Conservation (phyloP, 331 rosid genomes). For the Prunus yedoensis region DNA sequence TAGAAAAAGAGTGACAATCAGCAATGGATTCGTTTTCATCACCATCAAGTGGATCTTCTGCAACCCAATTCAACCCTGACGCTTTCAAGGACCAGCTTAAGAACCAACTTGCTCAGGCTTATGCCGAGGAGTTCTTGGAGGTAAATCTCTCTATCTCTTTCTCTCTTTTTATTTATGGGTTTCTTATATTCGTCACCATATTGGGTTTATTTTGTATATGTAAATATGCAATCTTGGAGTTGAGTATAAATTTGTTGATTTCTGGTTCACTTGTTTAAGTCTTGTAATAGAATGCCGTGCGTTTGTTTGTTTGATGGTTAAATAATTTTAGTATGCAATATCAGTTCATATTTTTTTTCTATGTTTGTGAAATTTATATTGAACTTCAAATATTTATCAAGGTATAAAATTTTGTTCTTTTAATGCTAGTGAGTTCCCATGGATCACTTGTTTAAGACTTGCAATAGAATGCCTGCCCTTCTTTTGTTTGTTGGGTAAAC, state of each 20-base stretch:
- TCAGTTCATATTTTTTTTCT: neutral
- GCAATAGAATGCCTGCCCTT: neutral
- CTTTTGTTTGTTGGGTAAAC: neutral
- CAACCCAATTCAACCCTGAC: conserved; percentile 47
- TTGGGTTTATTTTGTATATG: neutral
- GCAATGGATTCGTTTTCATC: conserved; percentile 85
- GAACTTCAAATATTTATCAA: neutral
- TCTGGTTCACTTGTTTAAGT: neutral
- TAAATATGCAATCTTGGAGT: neutral
- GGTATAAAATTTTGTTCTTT: neutral
- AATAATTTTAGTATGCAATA: neutral
- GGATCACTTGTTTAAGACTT: neutral
- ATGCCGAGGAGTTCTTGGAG: conserved; percentile 95
- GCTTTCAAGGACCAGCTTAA: conserved; percentile 73
- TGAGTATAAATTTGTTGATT: neutral
- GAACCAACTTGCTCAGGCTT: conserved; percentile 84
- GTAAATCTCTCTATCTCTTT: conserved; percentile 25
- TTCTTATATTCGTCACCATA: neutral
- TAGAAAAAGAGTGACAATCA: neutral
- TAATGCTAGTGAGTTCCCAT: neutral
- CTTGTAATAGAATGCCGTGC: neutral
- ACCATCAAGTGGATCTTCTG: conserved; percentile 42
- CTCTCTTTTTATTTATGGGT: neutral
- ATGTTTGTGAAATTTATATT: neutral
- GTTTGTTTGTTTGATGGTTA: neutral